Conservation (phyloP, 371 early-diverging fungal genomes). For the Mortierella sp. region DNA sequence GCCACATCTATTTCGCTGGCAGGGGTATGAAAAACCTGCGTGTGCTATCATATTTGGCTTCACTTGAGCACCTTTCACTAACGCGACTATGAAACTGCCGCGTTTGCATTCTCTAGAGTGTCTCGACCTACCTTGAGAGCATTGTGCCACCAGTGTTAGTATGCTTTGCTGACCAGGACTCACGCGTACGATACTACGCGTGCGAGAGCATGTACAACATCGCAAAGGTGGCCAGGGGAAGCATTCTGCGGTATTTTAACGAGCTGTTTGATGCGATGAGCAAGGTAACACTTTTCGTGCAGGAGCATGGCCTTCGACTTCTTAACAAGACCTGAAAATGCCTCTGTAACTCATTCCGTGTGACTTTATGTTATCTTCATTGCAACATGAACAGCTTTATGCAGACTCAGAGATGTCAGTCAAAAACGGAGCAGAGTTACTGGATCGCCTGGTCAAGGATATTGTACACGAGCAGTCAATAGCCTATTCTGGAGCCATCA, state of each 20-base stretch:
- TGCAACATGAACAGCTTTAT: conserved; percentile 72
- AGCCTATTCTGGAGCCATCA: conserved; percentile 63
- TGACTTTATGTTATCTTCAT: too few species aligned
- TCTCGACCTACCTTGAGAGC: conserved; percentile 74
- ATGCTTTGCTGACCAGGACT: conserved; percentile 90
- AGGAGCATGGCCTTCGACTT: too few species aligned
- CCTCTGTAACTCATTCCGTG: too few species aligned
- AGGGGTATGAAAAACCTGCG: conserved; percentile 59
- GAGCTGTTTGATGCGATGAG: conserved; percentile 93
- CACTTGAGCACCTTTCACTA: too few species aligned
- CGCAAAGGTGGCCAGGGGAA: conserved; percentile 89
- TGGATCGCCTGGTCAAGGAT: conserved; percentile 92
- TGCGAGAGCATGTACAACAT: conserved; percentile 97
- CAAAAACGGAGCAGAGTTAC: conserved; percentile 88
- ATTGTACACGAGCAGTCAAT: conserved; percentile 90
- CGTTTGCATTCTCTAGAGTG: conserved; percentile 56
- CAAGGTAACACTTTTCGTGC: conserved; percentile 65
- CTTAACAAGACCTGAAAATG: too few species aligned
- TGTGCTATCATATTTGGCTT: too few species aligned
- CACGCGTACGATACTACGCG: conserved; percentile 92
- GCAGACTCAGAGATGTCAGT: conserved; percentile 89
- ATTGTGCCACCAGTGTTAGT: conserved; percentile 91
- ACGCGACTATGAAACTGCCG: too few species aligned
- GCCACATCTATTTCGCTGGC: conserved; percentile 90
- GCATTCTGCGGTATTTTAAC: conserved; percentile 88